Percentiles rank a stretch among this genome's conserved stretches.
These are phyloP conservation scores for Phytophthora quininea DNA, from an alignment of 352 stramenopile genomes.

Conservation along the genomic window DNA sequence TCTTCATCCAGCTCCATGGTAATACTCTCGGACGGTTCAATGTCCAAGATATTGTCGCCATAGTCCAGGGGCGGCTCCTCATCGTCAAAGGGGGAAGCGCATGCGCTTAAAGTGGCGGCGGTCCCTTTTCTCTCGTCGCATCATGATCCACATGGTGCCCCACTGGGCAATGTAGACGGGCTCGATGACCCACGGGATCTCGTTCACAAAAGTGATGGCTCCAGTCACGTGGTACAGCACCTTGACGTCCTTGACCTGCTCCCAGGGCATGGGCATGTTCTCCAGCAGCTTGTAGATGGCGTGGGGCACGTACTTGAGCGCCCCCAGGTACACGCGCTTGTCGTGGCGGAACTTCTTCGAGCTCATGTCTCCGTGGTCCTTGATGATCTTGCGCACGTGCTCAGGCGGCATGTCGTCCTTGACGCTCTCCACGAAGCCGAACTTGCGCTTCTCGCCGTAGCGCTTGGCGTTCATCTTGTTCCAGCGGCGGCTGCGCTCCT, in stretches of 20 bases:
- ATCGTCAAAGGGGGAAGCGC: conserved; percentile 99
- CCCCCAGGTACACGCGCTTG: conserved; percentile 99
- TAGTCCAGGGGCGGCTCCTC: conserved; percentile 98
- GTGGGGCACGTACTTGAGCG: conserved; percentile 99
- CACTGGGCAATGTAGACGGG: conserved; percentile 99
- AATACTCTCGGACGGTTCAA: conserved; percentile 96
- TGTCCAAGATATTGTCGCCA: conserved; percentile 97
- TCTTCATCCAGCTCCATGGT: conserved; percentile 97
- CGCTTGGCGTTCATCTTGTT: conserved; percentile 93
- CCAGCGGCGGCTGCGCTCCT: conserved; percentile 85
- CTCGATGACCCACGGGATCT: conserved; percentile 99
- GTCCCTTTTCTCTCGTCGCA: conserved; percentile 99
- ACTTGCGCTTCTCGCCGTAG: conserved; percentile 95
- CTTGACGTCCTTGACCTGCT: conserved; percentile 98
- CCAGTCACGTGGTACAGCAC: conserved; percentile 99
- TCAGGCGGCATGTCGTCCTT: conserved; percentile 95
- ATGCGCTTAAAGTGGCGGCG: conserved; percentile 99
- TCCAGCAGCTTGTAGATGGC: conserved; percentile 99
- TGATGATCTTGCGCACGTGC: conserved; percentile 99
- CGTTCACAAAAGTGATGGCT: conserved; percentile 99
- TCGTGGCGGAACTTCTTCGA: conserved; percentile 99
- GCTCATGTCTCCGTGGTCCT: conserved; percentile 99
- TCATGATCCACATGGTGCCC: conserved; percentile 99
- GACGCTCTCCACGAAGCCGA: conserved; percentile 92
- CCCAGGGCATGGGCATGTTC: conserved; percentile 99